Evolutionary conservation across 1,284 basidiomycete genomes (phyloP).

Genomic region (Pisolithus thermaeus): DNA sequence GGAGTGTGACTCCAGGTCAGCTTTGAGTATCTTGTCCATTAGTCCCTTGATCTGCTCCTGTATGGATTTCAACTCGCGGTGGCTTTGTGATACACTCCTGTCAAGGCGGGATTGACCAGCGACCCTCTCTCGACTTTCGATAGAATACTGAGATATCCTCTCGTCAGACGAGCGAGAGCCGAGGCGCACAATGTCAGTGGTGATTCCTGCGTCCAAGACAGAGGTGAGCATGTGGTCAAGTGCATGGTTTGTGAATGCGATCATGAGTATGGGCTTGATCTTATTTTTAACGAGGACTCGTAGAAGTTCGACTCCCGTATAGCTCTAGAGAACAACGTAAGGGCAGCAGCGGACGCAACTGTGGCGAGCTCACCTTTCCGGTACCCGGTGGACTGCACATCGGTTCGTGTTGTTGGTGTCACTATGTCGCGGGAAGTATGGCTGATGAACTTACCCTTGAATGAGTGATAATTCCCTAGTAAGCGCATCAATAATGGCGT

Average conservation of each 20-base stretch:
- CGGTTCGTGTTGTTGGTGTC: neutral
- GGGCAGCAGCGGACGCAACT: neutral
- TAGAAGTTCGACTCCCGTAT: slow-evolving; percentile 60
- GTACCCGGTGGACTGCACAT: slow-evolving; percentile 62
- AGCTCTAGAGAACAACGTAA: slow-evolving; percentile 39
- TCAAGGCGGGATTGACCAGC: slow-evolving; percentile 39
- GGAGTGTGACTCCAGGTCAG: slow-evolving; percentile 32
- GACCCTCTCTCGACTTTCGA: slow-evolving; percentile 49
- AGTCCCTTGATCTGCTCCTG: slow-evolving; percentile 41
- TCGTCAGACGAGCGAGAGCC: slow-evolving; percentile 59
- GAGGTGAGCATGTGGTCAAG: slow-evolving; percentile 63
- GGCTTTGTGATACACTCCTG: slow-evolving; percentile 26
- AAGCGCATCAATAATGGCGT: slow-evolving; percentile 57
- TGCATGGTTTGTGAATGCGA: slow-evolving; percentile 74
- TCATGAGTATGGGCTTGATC: slow-evolving; percentile 54
- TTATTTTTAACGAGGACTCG: slow-evolving; percentile 52
- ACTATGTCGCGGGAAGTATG: neutral
- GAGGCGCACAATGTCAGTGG: slow-evolving; percentile 55
- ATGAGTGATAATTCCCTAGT: slow-evolving; percentile 58
- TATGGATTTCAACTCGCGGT: slow-evolving; percentile 37
- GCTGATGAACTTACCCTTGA: slow-evolving; percentile 50
- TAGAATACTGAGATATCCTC: slow-evolving; percentile 47
- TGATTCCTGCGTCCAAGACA: slow-evolving; percentile 57
- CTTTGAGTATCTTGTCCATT: slow-evolving; percentile 37
- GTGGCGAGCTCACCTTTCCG: slow-evolving; percentile 49